Evolutionary conservation across 2,329 filamentous ascomycete genomes (phyloP), one percentile per base, ranked within the genome.

Genomic region (Xylaria sp.): DNA sequence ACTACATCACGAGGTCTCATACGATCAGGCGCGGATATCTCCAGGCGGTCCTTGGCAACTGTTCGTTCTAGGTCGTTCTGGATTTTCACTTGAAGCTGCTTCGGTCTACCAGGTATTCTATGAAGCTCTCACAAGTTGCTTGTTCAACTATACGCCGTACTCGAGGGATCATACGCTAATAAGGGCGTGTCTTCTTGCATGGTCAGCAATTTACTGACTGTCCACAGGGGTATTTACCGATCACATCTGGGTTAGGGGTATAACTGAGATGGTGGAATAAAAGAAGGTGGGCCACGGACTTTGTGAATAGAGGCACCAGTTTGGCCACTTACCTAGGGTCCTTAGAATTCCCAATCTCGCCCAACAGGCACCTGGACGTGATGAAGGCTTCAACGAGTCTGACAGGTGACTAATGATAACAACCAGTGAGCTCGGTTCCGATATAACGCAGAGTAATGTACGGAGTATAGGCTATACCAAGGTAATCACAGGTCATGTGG

Each of bases 1-100:
- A 69, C 54, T 63, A 69, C 52, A 51, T 55, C 55, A 56, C 23
- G 46, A 28, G 15, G 41, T 59, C 63, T 66, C 67, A 50, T 63
- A 69, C 28, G 67, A 69, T 58, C 56, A 18, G 34, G 31, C 28
- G 41, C 10, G 44, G 52, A 41, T 10, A 34, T 65, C 60, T 58
- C 59, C 34, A 57, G 52, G 48, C 10, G 1, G 20, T 18, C 25
- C 55, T 48, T 55, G 52, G 31, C 28, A 31, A 41, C 51, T 39
- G 13, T 64, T 61, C 15, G 50, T 48, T 48, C 44, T 58, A 23
- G 25, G 13, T 9, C 7, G 15, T 46, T 18, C 28, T 34, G 31
- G 52, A 15, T 39, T 66, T 37, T 57, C n/a, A 41, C 41, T 6
- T 46, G 15, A n/a, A 15, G 34, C 48, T 31, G 25, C 25, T 66